These are phyloP conservation scores for Acanthamoeba sp. DNA, from an alignment of 208 protist genomes.

Conservation along the genomic window DNA sequence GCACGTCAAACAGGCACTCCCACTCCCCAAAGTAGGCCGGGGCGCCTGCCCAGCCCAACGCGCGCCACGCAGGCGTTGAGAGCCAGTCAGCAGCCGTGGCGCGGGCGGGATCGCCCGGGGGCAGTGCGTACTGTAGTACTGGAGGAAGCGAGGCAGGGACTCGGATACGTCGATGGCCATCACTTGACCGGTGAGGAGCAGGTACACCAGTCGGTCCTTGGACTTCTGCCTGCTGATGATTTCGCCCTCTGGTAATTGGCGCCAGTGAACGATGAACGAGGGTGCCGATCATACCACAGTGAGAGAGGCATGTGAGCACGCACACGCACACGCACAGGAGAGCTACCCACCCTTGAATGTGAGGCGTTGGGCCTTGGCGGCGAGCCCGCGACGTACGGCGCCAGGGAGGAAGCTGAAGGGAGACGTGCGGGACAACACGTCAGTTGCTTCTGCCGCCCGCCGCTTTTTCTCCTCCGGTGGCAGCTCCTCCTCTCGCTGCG, in stretches of 20 bases:
- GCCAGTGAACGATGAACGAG: neutral
- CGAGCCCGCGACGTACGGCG: neutral
- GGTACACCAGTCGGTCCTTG: neutral
- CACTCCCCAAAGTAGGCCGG: conserved; percentile 29
- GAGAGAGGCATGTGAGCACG: too few relatives aligned
- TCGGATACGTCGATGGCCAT: neutral
- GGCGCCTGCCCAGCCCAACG: neutral
- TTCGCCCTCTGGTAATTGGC: neutral
- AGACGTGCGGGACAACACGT: neutral
- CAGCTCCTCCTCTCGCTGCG: neutral
- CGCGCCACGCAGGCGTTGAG: neutral
- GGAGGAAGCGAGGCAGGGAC: conserved; percentile 1
- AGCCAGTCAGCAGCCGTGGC: neutral
- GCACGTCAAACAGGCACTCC: conserved; percentile 12
- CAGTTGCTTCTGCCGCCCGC: neutral
- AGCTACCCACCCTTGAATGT: neutral
- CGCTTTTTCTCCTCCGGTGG: conserved; percentile 40
- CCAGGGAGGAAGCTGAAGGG: conserved; percentile 24
- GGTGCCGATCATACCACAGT: neutral
- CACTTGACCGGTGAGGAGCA: neutral
- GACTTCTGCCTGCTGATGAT: neutral
- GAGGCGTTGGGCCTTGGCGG: neutral
- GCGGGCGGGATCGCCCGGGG: neutral
- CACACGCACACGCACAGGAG: neutral
- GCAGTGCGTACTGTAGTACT: neutral